Percentiles rank a stretch among this genome's conserved stretches.
These are phyloP conservation scores for Phialophora macrospora DNA, from an alignment of 2,329 filamentous ascomycete genomes.

Conservation along the genomic window DNA sequence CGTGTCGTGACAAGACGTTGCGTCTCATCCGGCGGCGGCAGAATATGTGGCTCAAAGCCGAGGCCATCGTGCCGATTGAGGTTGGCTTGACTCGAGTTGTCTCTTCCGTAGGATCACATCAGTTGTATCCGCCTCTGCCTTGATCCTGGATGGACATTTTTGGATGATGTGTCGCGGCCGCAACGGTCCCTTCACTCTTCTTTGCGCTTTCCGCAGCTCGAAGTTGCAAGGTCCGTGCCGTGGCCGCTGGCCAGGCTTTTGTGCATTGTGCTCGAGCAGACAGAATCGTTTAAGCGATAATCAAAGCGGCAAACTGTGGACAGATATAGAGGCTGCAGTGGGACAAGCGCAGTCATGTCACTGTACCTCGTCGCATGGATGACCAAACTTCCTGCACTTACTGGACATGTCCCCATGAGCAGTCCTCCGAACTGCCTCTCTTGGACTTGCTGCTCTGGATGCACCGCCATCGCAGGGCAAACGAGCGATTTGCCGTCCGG, in stretches of 20 bases:
- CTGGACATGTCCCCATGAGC: no score
- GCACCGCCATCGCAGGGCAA: no score
- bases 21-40: no score
- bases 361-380: no score
- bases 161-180: neutral
- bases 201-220: neutral
- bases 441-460: no score
- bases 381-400: no score
- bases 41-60: neutral
- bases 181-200: neutral
- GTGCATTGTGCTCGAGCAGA: neutral
- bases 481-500: no score
- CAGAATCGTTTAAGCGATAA: neutral
- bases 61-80: no score
- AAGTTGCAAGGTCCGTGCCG: neutral
- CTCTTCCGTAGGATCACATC: neutral
- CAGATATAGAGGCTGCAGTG: neutral
- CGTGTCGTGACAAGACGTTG: no score
- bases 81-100: neutral
- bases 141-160: constrained; percentile 1
- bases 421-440: no score
- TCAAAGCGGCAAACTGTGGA: neutral
- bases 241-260: neutral
- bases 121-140: constrained; percentile 19
- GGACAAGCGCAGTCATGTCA: no score